Evolutionary conservation across 352 stramenopile genomes (phyloP).

Genomic region (Phytophthora europaea): DNA sequence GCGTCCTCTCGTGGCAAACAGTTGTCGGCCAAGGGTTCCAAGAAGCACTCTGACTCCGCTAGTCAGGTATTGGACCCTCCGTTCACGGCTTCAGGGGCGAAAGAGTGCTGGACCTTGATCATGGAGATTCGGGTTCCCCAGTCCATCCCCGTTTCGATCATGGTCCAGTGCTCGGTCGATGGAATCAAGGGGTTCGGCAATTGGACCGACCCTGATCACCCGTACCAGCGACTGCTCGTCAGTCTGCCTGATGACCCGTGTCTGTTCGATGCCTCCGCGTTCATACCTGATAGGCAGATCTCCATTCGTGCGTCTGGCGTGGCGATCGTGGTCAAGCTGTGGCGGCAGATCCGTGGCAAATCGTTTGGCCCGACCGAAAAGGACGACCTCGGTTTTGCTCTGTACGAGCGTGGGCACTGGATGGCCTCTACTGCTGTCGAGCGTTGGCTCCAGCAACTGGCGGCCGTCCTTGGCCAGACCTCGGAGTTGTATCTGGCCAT

Average conservation of each 20-base stretch:
- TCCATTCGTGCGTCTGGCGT: too few species aligned
- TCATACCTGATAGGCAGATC: too few species aligned
- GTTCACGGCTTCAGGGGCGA: background rate
- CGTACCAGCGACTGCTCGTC: too few species aligned
- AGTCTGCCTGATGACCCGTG: too few species aligned
- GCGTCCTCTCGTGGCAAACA: background rate
- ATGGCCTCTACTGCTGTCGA: background rate
- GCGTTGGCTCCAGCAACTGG: background rate
- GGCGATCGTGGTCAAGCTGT: too few species aligned
- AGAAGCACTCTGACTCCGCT: background rate
- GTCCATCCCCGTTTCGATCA: background rate
- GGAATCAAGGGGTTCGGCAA: too few species aligned
- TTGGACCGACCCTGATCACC: too few species aligned
- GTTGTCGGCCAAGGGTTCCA: background rate
- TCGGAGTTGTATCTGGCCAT: background rate
- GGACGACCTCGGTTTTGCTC: background rate
- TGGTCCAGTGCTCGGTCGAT: background rate
- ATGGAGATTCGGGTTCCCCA: background rate
- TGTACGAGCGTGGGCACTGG: conserved; percentile 2
- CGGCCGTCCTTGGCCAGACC: background rate
- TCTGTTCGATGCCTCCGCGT: too few species aligned
- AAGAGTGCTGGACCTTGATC: background rate
- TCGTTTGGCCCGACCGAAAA: background rate
- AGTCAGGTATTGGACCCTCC: background rate
- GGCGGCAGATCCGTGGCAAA: too few species aligned